phyloP scores from a whole-genome alignment of 2,329 filamentous ascomycete genomes.

The Cylindrodendrum hubeiense region DNA sequence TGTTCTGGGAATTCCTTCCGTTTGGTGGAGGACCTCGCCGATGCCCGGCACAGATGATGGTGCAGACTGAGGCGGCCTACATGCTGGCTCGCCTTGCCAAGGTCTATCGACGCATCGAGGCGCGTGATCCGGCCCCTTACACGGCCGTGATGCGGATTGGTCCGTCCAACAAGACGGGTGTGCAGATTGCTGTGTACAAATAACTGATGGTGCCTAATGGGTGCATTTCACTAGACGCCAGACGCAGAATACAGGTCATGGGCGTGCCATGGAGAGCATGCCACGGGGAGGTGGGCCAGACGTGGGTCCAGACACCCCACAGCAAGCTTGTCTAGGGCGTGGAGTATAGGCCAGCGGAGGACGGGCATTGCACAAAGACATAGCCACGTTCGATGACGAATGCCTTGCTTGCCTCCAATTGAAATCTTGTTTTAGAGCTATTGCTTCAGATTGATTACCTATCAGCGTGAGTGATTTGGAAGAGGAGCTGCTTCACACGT shows the following conservation, averaged over 20 bases:
- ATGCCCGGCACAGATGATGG: constrained; percentile 39
- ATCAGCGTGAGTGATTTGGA: no score
- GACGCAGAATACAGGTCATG: no score
- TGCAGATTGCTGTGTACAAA: constrained; percentile 25
- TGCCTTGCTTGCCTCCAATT: neutral
- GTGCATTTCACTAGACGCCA: neutral
- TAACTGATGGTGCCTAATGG: neutral
- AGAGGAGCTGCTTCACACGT: no score
- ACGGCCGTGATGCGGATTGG: constrained; percentile 27
- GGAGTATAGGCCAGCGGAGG: neutral
- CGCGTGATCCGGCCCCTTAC: constrained; percentile 22
- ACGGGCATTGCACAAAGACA: neutral
- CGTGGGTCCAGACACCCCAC: neutral
- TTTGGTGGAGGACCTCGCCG: constrained; percentile 37
- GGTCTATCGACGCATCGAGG: constrained; percentile 23
- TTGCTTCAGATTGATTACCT: no score
- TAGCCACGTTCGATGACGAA: neutral
- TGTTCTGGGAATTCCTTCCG: constrained; percentile 37
- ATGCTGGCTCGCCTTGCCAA: constrained; percentile 23
- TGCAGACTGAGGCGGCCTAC: constrained; percentile 36
- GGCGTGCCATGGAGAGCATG: neutral
- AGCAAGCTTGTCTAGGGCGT: neutral
- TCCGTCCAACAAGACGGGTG: constrained; percentile 22
- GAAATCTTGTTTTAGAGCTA: no score
- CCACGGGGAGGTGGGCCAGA: neutral